Evolutionary conservation across 2,329 filamentous ascomycete species (phyloP).

Genomic region (Chaetomium globosum): DNA sequence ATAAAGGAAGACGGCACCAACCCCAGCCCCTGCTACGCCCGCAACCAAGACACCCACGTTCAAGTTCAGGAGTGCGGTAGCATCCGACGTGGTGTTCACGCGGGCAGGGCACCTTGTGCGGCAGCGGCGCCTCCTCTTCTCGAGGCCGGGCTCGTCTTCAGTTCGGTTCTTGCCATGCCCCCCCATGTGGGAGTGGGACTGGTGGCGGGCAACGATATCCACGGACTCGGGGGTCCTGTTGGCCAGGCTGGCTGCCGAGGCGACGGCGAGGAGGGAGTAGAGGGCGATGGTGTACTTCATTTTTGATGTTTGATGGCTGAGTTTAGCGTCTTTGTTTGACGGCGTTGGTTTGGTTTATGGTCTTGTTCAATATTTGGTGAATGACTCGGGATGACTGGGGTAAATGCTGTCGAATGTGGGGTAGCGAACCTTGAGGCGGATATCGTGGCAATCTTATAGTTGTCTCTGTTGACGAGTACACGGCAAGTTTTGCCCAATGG

Average conservation of each 20-base stretch:
- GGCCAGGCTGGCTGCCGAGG: neutral
- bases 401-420: neutral
- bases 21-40: neutral
- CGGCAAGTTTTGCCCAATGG: too few relatives aligned
- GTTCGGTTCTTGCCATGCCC: neutral
- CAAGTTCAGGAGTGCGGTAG: neutral
- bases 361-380: neutral
- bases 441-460: neutral
- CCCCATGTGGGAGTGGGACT: neutral
- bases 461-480: neutral
- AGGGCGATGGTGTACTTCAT: constrained; percentile 14
- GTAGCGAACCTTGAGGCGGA: neutral
- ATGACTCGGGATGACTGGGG: too few relatives aligned
- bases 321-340: neutral
- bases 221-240: neutral
- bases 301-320: neutral
- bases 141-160: neutral
- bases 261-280: constrained; percentile 11
- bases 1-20: neutral
- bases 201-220: neutral
- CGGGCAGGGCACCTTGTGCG: neutral
- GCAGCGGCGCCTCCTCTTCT: neutral
- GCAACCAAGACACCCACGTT: neutral
- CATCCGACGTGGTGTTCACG: neutral
- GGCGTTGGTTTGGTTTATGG: neutral